These are phyloP conservation scores for Corynespora cassiicola DNA, from an alignment of 2,329 filamentous ascomycete genomes.

Conservation along the genomic window DNA sequence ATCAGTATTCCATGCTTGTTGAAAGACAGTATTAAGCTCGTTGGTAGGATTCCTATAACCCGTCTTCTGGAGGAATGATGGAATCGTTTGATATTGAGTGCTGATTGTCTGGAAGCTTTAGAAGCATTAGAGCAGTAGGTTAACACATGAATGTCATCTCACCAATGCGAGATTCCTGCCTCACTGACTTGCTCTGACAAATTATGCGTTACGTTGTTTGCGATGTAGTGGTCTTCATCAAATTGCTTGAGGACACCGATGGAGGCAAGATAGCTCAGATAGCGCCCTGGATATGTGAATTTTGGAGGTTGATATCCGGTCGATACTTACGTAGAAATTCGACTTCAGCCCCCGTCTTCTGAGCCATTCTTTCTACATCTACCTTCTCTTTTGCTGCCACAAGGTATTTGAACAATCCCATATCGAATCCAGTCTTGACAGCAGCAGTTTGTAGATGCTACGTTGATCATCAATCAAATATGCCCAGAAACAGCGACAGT, in stretches of 20 bases:
- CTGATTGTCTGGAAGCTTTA: conserved; percentile 7
- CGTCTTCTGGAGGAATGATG: conserved; percentile 8
- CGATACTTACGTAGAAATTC: conserved; percentile 6
- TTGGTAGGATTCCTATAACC: conserved; percentile 11
- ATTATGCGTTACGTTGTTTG: conserved; percentile 7
- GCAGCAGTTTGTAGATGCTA: conserved; percentile 11
- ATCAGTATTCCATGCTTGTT: conserved; percentile 10
- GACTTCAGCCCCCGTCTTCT: conserved; percentile 5
- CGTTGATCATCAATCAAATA: too few relatives aligned
- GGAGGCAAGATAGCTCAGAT: conserved; percentile 10
- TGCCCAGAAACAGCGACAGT: too few relatives aligned
- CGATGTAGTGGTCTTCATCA: conserved; percentile 2
- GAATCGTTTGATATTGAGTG: conserved; percentile 10
- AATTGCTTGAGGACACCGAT: conserved; percentile 6
- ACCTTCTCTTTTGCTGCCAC: not conserved
- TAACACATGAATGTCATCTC: too few relatives aligned
- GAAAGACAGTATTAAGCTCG: conserved; percentile 8
- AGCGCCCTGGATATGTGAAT: conserved; percentile 5
- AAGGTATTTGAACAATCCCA: conserved; percentile 6
- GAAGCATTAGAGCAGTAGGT: too few relatives aligned
- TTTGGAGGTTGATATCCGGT: too few relatives aligned
- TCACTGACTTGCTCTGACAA: conserved; percentile 4
- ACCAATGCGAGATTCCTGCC: conserved; percentile 7
- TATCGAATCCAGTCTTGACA: conserved; percentile 10
- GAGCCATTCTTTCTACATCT: conserved; percentile 1